Percentiles rank a stretch among this genome's conserved stretches.
phyloP scores from a whole-genome alignment of 768 basidiomycete genomes.

The Trametes punicea region DNA sequence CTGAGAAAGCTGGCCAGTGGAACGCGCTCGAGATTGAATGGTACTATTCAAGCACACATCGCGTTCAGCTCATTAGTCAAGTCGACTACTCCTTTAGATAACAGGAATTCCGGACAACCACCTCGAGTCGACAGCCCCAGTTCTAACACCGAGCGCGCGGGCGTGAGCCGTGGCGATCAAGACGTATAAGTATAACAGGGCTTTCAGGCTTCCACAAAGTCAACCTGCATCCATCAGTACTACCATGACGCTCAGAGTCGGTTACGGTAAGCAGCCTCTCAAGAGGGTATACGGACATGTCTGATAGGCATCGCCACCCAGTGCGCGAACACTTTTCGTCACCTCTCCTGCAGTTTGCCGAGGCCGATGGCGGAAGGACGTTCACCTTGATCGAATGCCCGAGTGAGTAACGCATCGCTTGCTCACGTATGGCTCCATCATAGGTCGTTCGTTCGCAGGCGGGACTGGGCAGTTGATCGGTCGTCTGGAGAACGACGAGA shows the following conservation, averaged over 20 bases:
- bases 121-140: too few species aligned
- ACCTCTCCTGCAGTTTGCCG: slow-evolving; percentile 83
- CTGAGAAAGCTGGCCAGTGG: too few species aligned
- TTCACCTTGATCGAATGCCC: slow-evolving; percentile 90
- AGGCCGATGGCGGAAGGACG: slow-evolving; percentile 61
- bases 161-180: too few species aligned
- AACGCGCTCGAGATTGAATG: too few species aligned
- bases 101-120: too few species aligned
- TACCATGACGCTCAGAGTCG: slow-evolving; percentile 14
- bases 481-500: slow-evolving; percentile 68
- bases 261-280: slow-evolving; percentile 1
- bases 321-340: slow-evolving; percentile 91
- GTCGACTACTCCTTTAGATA: too few species aligned
- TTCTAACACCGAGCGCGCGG: too few species aligned
- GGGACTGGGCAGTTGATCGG: slow-evolving; percentile 85
- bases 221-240: not conserved
- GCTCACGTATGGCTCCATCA: not conserved
- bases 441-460: slow-evolving; percentile 40
- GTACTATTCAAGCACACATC: too few species aligned
- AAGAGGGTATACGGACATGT: too few species aligned
- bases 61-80: too few species aligned
- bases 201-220: too few species aligned
- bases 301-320: slow-evolving; percentile 25
- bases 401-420: slow-evolving; percentile 42
- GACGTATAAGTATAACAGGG: too few species aligned